Evolutionary conservation across 148 eudicot genomes (phyloP).

Genomic region (Cornus kousa): DNA sequence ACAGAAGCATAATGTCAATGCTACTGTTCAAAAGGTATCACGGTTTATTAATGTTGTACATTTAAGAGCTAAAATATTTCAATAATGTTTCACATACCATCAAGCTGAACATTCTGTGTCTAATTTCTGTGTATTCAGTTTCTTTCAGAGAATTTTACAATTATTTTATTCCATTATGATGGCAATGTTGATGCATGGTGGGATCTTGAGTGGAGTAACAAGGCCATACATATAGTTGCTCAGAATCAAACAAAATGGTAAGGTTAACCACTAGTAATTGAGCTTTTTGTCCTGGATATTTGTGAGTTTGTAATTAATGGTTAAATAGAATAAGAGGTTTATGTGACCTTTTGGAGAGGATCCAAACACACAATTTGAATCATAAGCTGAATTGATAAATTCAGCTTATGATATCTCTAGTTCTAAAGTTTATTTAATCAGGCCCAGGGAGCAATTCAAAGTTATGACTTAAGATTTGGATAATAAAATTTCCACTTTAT

Average conservation of each 20-base stretch:
- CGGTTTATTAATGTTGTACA: background rate
- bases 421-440: too few species aligned
- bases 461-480: background rate
- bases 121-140: conserved; percentile 58
- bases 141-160: conserved; percentile 80
- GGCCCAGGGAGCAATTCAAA: background rate
- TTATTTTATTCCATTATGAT: conserved; percentile 84
- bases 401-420: background rate
- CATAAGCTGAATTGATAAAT: background rate
- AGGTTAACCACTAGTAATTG: background rate
- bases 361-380: background rate
- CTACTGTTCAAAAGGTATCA: conserved; percentile 70
- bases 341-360: background rate
- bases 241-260: conserved; percentile 97
- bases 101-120: background rate
- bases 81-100: background rate
- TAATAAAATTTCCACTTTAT: background rate
- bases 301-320: background rate
- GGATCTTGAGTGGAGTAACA: conserved; percentile 77
- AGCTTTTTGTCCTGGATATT: background rate
- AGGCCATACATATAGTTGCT: conserved; percentile 76
- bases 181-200: conserved; percentile 80
- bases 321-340: background rate
- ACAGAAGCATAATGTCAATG: conserved; percentile 77
- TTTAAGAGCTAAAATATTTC: background rate